These are phyloP conservation scores for Pyrenophora graminea DNA, from an alignment of 2,329 filamentous ascomycete species.

Conservation along the genomic window DNA sequence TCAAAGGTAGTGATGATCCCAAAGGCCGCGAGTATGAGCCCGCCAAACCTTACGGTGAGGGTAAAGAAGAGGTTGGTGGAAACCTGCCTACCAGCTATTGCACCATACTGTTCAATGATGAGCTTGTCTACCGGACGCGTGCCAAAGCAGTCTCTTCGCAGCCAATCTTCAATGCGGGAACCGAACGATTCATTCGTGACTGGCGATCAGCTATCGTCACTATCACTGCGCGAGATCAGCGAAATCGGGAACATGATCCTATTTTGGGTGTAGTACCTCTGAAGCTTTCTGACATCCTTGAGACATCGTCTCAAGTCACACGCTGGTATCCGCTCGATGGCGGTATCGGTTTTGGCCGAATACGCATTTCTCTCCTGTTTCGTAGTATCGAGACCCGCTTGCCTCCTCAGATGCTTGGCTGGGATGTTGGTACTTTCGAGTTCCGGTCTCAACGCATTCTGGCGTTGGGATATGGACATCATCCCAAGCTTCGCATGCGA, in stretches of 20 bases:
- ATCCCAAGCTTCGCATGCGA: conserved; percentile 72
- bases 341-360: conserved; percentile 84
- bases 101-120: conserved; percentile 87
- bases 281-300: conserved; percentile 83
- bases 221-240: conserved; percentile 82
- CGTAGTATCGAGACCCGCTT: conserved; percentile 84
- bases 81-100: conserved; percentile 89
- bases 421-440: conserved; percentile 94
- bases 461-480: conserved; percentile 64
- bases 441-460: conserved; percentile 74
- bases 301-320: conserved; percentile 83
- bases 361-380: conserved; percentile 88
- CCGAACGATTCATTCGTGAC: conserved; percentile 88
- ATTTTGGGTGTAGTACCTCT: conserved; percentile 90
- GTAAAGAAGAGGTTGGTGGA: conserved; percentile 80
- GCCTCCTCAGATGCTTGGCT: conserved; percentile 83
- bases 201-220: conserved; percentile 89
- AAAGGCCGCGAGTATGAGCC: conserved; percentile 89
- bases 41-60: conserved; percentile 80
- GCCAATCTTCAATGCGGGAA: conserved; percentile 96
- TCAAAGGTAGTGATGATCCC: conserved; percentile 79
- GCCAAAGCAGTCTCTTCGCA: conserved; percentile 92
- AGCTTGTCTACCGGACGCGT: conserved; percentile 89
- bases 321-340: conserved; percentile 97
- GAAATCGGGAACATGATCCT: conserved; percentile 90